Base-by-base conservation (phyloP, 1,284 basidiomycete species). In the Cerioporus squamosus region DNA sequence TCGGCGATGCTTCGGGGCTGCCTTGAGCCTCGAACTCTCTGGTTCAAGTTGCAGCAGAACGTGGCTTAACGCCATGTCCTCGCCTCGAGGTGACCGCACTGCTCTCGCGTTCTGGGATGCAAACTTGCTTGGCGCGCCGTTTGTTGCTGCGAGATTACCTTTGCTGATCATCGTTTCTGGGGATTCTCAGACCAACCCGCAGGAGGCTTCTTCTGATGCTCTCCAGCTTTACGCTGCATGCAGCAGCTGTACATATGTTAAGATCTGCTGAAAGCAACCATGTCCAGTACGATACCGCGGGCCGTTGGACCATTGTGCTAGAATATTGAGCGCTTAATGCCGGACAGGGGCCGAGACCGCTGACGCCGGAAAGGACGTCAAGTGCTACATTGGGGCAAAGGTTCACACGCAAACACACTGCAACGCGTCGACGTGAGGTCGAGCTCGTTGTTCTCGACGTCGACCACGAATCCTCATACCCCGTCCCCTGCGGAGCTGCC, bases 401-500 rank as follows among this genome's bases (percentile, higher is more conserved):
- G 47, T 67, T 68, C 66, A 53, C 67, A 68, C 67, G 64, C 55
- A 64, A 60, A 64, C 68, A 68, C 64, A 64, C 64, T 62, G 66
- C 69, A 69, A 68, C 66, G 68, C 66, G 69, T 67, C 63, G 65
- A 63, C 62, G 44, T 36, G 33, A 36, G 33, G 33, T 53, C 56
- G 68, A 62, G 53, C 65, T 60, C 64, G 67, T 67, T 64, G 61
- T 66, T 63, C 63, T 65, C 64, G 61, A 63, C 67, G 59, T 62
- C 62, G 65, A 42, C 63, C 65, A 61, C 65, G 57, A 62, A 65
- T 61, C 64, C 65, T 63, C 68, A 68, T 67, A 68, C 70, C 65
- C 64, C 62, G 60, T 59, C 64, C 67, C 65, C 68, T 70, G 68
- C 68, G 67, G 66, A 62, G 63, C 66, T 67, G 65, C 63, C 65